phyloP scores from a whole-genome alignment of 2,329 filamentous ascomycete species.

The Pseudomassariella vexata region DNA sequence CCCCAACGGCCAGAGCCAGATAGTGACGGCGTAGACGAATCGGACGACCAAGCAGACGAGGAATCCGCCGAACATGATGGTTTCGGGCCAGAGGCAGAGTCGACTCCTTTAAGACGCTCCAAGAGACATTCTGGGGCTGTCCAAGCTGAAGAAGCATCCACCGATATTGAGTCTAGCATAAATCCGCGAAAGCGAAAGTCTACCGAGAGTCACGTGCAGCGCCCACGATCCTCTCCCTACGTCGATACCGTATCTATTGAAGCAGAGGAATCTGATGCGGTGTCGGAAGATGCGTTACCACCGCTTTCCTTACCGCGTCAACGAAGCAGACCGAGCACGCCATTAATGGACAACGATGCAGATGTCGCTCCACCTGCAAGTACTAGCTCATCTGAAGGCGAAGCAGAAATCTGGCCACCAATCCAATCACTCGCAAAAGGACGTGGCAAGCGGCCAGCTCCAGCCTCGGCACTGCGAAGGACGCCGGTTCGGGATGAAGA shows the following conservation, averaged over 20 bases:
- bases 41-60: constrained; percentile 36
- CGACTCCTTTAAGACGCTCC: constrained; percentile 55
- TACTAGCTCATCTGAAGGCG: constrained; percentile 41
- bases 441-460: constrained; percentile 21
- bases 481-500: constrained; percentile 33
- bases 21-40: constrained; percentile 22
- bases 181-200: constrained; percentile 53
- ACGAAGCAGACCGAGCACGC: constrained; percentile 26
- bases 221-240: constrained; percentile 29
- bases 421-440: constrained; percentile 44
- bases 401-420: constrained; percentile 43
- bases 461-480: constrained; percentile 20
- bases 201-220: constrained; percentile 33
- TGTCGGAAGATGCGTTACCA: constrained; percentile 14
- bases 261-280: constrained; percentile 16
- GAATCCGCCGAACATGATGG: constrained; percentile 38
- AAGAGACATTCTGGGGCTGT: constrained; percentile 28
- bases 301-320: constrained; percentile 16
- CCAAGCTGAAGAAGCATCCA: constrained; percentile 13
- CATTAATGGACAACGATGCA: constrained; percentile 38
- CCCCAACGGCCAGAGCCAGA: constrained; percentile 22
- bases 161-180: constrained; percentile 24
- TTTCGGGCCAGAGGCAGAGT: constrained; percentile 61
- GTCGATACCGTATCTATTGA: constrained; percentile 13
- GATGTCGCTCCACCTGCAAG: constrained; percentile 51